Evolutionary conservation across 108 stramenopile species (phyloP).

Genomic region (Nitzschia sp.): DNA sequence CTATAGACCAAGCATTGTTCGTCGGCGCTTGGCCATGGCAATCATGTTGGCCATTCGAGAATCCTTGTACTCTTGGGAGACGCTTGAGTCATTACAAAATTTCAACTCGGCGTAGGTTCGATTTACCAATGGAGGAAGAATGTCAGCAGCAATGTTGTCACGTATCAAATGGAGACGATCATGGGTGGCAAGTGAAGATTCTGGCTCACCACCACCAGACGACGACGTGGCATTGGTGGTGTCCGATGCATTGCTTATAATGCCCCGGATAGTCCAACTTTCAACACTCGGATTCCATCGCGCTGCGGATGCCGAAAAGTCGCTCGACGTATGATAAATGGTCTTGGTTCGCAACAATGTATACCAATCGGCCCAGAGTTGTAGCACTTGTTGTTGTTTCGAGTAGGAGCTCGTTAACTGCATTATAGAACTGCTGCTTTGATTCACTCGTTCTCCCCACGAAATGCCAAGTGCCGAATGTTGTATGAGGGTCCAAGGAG

Average conservation of each 20-base stretch:
- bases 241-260: background rate
- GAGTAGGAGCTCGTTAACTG: background rate
- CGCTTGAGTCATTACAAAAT: background rate
- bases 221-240: background rate
- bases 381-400: constrained; percentile 13
- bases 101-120: background rate
- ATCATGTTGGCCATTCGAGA: background rate
- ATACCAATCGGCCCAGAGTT: constrained; percentile 59
- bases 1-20: too few species aligned
- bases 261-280: background rate
- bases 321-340: constrained; percentile 50
- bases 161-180: background rate
- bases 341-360: constrained; percentile 35
- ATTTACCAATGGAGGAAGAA: background rate
- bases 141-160: background rate
- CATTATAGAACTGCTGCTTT: background rate
- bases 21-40: background rate
- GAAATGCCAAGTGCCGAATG: constrained; percentile 35
- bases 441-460: background rate
- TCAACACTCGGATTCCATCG: constrained; percentile 34
- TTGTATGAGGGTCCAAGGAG: constrained; percentile 30
- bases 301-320: constrained; percentile 49
- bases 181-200: too few species aligned
- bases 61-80: background rate
- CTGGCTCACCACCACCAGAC: background rate